These are phyloP conservation scores for Phascolomyces articulosus DNA, from an alignment of 371 early-diverging fungal species.

Conservation along the genomic window DNA sequence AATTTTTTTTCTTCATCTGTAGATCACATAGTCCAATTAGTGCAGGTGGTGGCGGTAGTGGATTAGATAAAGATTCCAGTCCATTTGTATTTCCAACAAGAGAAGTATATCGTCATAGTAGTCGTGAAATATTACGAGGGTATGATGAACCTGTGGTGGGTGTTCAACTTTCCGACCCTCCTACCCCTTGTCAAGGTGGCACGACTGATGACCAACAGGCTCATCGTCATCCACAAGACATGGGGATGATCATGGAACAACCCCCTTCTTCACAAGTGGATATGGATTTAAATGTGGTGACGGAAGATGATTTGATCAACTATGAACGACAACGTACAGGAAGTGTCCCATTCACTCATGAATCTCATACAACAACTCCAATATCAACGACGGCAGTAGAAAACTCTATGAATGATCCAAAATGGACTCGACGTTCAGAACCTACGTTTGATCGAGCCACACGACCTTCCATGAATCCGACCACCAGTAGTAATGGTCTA, in stretches of 20 bases:
- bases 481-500: slow-evolving; percentile 6
- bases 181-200: slow-evolving; percentile 21
- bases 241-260: no score
- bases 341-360: slow-evolving; percentile 13
- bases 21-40: slow-evolving; percentile 5
- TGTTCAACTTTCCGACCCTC: slow-evolving; percentile 40
- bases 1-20: not conserved
- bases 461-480: not conserved
- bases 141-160: slow-evolving; percentile 32
- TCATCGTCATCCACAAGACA: not conserved
- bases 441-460: not conserved
- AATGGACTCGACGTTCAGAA: slow-evolving; percentile 13
- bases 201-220: slow-evolving; percentile 13
- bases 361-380: not conserved
- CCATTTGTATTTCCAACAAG: not conserved
- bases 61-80: not conserved
- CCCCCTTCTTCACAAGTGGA: slow-evolving; percentile 8
- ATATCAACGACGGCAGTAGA: not conserved
- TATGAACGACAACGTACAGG: slow-evolving; percentile 15
- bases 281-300: no score
- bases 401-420: not conserved
- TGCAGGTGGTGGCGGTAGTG: not conserved
- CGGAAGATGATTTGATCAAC: no score
- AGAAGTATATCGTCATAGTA: not conserved
- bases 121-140: not conserved